Percentiles rank a stretch among this genome's conserved stretches.
Evolutionary conservation across 192 early-diverging fungal species (phyloP).

Genomic region (Funneliformis geosporum): DNA sequence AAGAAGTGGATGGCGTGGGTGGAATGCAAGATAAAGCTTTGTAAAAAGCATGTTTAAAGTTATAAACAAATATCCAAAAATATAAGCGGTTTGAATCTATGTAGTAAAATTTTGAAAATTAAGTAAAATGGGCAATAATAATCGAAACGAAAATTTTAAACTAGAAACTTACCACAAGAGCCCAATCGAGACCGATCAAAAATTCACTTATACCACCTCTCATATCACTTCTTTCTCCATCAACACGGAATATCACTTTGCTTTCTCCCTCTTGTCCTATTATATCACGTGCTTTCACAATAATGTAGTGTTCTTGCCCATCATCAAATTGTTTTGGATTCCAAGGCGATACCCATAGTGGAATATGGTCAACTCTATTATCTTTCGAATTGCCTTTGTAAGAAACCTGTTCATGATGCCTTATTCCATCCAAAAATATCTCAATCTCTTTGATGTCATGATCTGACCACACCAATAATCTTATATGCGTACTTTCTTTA

Average conservation of each 20-base stretch:
- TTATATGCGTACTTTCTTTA: slow-evolving; percentile 64
- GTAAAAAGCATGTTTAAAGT: background rate
- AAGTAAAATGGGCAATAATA: slow-evolving; percentile 16
- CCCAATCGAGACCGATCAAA: slow-evolving; percentile 66
- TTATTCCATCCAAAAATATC: slow-evolving; percentile 53
- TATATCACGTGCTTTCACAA: slow-evolving; percentile 62
- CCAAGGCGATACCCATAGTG: slow-evolving; percentile 77
- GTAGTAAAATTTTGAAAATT: background rate
- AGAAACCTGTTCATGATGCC: slow-evolving; percentile 44
- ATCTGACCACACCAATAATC: slow-evolving; percentile 75
- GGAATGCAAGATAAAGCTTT: slow-evolving; percentile 38
- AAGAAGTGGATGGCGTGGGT: slow-evolving; percentile 33
- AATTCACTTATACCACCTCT: slow-evolving; percentile 71
- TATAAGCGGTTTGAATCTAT: background rate
- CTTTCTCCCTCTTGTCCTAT: slow-evolving; percentile 51
- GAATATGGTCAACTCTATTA: slow-evolving; percentile 52
- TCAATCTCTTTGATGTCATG: slow-evolving; percentile 38
- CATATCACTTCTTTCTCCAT: slow-evolving; percentile 58
- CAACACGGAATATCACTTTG: slow-evolving; percentile 65
- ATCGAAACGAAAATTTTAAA: slow-evolving; percentile 36
- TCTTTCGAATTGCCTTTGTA: slow-evolving; percentile 52
- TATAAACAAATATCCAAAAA: background rate
- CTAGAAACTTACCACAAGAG: slow-evolving; percentile 51
- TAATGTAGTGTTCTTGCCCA: slow-evolving; percentile 60
- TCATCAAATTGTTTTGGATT: slow-evolving; percentile 69